Percentiles rank a stretch among this genome's conserved stretches.
Evolutionary conservation across 2,329 filamentous ascomycete species (phyloP).

Genomic region (Epichloe amarillans): DNA sequence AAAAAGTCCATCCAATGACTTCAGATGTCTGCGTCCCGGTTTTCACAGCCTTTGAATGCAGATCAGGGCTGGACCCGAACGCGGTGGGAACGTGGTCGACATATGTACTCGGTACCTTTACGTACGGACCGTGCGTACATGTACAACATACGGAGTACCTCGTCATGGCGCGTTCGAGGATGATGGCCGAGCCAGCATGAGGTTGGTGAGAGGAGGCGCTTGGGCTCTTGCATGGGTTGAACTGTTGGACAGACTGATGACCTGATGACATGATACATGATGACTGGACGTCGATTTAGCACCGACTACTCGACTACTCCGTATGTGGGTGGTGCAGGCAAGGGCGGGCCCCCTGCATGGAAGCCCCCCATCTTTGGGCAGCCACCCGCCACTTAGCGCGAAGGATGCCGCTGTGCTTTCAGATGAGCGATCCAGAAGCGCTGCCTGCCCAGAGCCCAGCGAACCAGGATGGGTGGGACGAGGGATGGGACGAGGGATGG

Average conservation of each 20-base stretch:
- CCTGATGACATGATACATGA: no score
- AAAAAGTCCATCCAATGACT: no score
- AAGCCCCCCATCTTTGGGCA: not conserved
- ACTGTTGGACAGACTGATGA: not conserved
- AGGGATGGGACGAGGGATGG: not conserved
- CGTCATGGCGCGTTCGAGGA: not conserved
- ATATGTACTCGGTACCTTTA: no score
- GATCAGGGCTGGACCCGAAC: no score
- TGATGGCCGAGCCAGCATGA: not conserved
- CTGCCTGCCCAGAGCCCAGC: not conserved
- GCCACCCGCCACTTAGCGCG: constrained; percentile 3
- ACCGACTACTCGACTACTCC: no score
- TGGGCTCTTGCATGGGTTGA: not conserved
- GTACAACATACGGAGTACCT: not conserved
- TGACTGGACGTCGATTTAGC: no score
- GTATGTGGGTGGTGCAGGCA: not conserved
- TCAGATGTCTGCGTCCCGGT: no score
- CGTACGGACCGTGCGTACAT: fast-evolving
- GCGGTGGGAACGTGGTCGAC: no score
- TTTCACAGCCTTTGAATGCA: no score
- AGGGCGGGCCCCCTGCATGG: not conserved
- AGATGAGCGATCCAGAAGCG: not conserved
- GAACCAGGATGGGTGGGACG: not conserved
- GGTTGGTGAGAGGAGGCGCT: not conserved
- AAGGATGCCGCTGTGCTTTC: not conserved